A percentile compares a stretch with the other conserved stretches of the same genome.
These are phyloP conservation scores for Haplosporangium sp. DNA, from an alignment of 371 early-diverging fungal genomes.

Conservation along the genomic window DNA sequence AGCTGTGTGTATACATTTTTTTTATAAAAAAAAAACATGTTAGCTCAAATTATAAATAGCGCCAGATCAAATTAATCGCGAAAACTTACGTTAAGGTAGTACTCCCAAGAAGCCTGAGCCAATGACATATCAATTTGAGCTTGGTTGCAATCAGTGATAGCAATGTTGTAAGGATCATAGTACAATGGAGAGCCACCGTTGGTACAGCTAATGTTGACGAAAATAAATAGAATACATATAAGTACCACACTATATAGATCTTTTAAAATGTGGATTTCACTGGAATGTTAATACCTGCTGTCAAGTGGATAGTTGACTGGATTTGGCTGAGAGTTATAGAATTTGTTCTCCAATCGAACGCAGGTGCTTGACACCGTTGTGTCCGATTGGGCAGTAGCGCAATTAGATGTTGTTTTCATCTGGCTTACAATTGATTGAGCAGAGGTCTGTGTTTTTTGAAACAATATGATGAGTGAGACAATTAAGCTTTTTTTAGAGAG, in stretches of 20 bases:
- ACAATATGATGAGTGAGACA: not conserved
- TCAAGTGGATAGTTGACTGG: not conserved
- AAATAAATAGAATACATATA: no score
- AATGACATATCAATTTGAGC: not conserved
- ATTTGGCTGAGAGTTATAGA: not conserved
- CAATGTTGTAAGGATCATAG: not conserved
- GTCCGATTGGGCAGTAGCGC: not conserved
- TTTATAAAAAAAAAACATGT: no score
- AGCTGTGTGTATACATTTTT: not conserved
- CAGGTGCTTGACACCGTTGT: not conserved
- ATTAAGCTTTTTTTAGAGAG: no score
- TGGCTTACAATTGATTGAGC: not conserved
- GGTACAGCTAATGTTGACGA: no score
- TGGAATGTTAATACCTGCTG: not conserved
- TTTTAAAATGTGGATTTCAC: no score
- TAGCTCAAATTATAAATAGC: no score
- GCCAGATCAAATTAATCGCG: no score
- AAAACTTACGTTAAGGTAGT: not conserved
- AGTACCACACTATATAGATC: no score
- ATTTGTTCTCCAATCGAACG: not conserved
- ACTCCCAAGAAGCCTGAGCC: constrained; percentile 2
- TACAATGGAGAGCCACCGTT: not conserved
- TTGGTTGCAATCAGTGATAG: not conserved
- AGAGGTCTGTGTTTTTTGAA: not conserved
- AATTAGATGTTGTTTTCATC: not conserved